These are phyloP conservation scores for Orbilia javanica DNA, from an alignment of 2,329 filamentous ascomycete species.

Conservation along the genomic window DNA sequence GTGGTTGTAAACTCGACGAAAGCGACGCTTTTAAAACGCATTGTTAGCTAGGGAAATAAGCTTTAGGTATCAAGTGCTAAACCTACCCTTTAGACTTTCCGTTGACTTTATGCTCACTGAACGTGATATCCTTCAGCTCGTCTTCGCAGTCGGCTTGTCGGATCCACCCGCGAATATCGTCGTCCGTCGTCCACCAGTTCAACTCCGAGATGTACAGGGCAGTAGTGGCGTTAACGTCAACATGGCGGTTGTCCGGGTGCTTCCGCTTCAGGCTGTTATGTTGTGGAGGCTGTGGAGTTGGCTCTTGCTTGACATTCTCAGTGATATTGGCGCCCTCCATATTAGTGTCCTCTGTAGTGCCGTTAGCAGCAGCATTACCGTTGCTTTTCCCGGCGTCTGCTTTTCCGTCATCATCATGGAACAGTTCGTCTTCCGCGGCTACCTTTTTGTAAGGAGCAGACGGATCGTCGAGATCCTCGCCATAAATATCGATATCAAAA, in stretches of 20 bases:
- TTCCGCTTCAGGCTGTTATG: conserved; percentile 75
- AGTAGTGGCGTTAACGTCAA: conserved; percentile 73
- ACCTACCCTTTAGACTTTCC: conserved; percentile 96
- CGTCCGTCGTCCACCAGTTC: conserved; percentile 97
- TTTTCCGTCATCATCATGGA: conserved; percentile 62
- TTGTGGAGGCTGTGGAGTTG: conserved; percentile 66
- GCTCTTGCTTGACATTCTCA: conserved; percentile 60
- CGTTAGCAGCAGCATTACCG: conserved; percentile 54
- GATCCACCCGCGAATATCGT: conserved; percentile 90
- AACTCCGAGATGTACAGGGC: conserved; percentile 89
- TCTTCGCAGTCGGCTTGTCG: conserved; percentile 82
- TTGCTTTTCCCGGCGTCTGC: conserved; percentile 46
- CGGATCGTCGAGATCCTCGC: conserved; percentile 67
- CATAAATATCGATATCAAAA: conserved; percentile 80
- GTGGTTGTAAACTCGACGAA: conserved; percentile 87
- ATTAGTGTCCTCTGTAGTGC: conserved; percentile 61
- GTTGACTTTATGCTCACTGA: conserved; percentile 98
- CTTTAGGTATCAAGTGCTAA: neutral
- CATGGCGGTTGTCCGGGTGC: conserved; percentile 69
- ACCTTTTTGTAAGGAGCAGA: conserved; percentile 64
- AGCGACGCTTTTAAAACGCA: conserved; percentile 71
- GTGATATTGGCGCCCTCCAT: conserved; percentile 61
- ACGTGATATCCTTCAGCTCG: conserved; percentile 91
- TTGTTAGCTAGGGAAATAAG: conserved; percentile 15
- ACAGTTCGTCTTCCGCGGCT: conserved; percentile 64